phyloP scores from a whole-genome alignment of 345 rosid species.

The Hypericum androsaemum region DNA sequence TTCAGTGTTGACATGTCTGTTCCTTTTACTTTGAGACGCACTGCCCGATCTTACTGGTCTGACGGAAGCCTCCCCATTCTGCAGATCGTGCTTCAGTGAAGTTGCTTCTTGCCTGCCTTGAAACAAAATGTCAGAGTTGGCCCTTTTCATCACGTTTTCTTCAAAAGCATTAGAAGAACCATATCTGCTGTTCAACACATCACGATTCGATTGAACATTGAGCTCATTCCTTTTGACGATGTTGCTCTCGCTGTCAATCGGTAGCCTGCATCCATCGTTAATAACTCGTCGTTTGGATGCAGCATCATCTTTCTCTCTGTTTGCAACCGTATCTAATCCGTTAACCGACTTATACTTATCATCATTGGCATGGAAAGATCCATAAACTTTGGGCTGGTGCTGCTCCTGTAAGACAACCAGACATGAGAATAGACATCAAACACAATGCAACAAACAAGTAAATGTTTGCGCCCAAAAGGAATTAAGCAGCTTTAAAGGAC shows the following conservation, averaged over 20 bases:
- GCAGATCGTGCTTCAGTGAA: constrained; percentile 25
- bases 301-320: constrained; percentile 18
- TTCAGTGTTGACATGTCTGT: constrained; percentile 19
- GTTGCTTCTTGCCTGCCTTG: constrained; percentile 30
- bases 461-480: neutral
- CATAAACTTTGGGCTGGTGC: constrained; percentile 23
- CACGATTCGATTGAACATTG: constrained; percentile 22
- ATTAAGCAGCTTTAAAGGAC: too few relatives aligned
- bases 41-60: constrained; percentile 35
- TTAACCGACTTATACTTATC: constrained; percentile 26
- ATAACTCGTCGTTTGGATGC: constrained; percentile 19
- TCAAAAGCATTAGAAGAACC: constrained; percentile 18
- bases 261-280: constrained; percentile 20
- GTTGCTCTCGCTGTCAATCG: constrained; percentile 22
- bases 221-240: constrained; percentile 18
- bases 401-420: constrained; percentile 37
- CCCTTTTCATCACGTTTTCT: constrained; percentile 20
- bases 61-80: constrained; percentile 32
- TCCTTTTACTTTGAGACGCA: constrained; percentile 33
- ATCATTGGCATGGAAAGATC: constrained; percentile 18
- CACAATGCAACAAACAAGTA: constrained; percentile 7
- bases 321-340: constrained; percentile 23
- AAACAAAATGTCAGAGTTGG: constrained; percentile 18
- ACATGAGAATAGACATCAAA: constrained; percentile 8
- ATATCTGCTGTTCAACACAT: constrained; percentile 22